These are phyloP conservation scores for Torrubiellomyces zombiae DNA, from an alignment of 2,329 filamentous ascomycete genomes.

Conservation along the genomic window DNA sequence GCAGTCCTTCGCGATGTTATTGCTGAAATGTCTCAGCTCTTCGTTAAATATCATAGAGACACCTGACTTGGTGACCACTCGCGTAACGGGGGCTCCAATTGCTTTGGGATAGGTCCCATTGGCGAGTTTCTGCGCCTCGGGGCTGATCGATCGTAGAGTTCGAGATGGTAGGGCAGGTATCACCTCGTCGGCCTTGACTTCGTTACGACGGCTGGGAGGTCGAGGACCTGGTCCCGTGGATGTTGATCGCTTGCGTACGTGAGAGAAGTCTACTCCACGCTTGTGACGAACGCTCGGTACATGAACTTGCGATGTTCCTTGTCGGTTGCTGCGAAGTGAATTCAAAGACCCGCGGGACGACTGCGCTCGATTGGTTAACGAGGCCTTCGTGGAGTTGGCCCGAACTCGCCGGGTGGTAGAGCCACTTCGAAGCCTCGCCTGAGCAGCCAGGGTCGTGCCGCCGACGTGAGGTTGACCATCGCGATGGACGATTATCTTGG, in stretches of 20 bases:
- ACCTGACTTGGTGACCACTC: constrained; percentile 7
- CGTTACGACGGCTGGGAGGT: constrained; percentile 3
- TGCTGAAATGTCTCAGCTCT: constrained; percentile 69
- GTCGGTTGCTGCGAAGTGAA: constrained; percentile 31
- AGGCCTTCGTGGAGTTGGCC: constrained; percentile 12
- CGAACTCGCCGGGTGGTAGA: constrained; percentile 16
- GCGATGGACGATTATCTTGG: constrained; percentile 54
- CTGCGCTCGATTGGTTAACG: constrained; percentile 13
- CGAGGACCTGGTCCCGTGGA: constrained; percentile 10
- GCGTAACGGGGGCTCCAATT: constrained; percentile 6
- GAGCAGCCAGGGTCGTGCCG: constrained; percentile 8
- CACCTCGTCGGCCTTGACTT: no score
- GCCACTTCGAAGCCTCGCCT: constrained; percentile 18
- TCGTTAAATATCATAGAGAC: constrained; percentile 36
- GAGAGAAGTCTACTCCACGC: constrained; percentile 38
- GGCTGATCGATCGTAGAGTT: constrained; percentile 13
- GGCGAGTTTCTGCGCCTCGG: constrained; percentile 11
- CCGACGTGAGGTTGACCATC: constrained; percentile 18
- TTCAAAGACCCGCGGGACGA: constrained; percentile 26
- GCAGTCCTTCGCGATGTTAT: constrained; percentile 74
- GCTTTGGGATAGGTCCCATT: constrained; percentile 12
- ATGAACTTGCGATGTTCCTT: constrained; percentile 24
- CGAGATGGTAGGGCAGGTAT: no score
- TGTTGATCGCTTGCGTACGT: constrained; percentile 23
- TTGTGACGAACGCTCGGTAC: constrained; percentile 28